Conservation (phyloP, 2,329 filamentous ascomycete genomes). For the Trichoderma afroharzianum region DNA sequence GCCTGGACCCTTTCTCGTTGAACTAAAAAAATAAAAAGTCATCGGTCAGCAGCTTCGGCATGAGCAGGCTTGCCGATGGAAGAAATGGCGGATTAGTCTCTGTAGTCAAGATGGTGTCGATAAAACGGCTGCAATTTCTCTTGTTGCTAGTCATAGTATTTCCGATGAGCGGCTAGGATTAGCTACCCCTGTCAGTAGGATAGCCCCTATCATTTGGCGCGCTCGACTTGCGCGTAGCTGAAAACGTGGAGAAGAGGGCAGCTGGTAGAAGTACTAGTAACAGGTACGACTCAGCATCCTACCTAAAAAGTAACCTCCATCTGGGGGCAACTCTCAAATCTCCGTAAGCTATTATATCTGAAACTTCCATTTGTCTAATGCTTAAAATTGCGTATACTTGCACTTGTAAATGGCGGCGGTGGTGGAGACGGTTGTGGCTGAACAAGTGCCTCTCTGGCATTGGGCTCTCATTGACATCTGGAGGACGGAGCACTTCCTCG, state of each 20-base stretch:
- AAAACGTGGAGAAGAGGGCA: background rate
- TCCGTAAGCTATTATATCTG: background rate
- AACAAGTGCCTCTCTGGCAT: background rate
- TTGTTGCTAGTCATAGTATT: background rate
- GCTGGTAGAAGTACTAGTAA: background rate
- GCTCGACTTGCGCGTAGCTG: constrained; percentile 2
- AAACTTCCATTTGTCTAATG: background rate
- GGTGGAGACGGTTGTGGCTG: background rate
- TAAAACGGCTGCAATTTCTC: background rate
- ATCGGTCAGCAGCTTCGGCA: background rate
- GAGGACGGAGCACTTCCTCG: background rate
- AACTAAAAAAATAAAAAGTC: background rate
- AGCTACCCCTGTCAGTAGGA: background rate
- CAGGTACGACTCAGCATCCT: background rate
- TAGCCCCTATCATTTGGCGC: background rate
- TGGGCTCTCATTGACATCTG: background rate
- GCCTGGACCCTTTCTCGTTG: background rate
- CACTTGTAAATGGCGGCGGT: background rate
- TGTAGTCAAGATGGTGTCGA: constrained; percentile 1
- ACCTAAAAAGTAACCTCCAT: background rate
- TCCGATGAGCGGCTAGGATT: constrained; percentile 9
- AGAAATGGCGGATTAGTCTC: background rate
- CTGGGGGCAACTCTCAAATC: constrained; percentile 2
- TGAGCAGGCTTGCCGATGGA: background rate
- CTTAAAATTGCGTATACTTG: background rate